Base-by-base conservation (phyloP, 148 eudicot species). In the Camellia granthamiana region DNA sequence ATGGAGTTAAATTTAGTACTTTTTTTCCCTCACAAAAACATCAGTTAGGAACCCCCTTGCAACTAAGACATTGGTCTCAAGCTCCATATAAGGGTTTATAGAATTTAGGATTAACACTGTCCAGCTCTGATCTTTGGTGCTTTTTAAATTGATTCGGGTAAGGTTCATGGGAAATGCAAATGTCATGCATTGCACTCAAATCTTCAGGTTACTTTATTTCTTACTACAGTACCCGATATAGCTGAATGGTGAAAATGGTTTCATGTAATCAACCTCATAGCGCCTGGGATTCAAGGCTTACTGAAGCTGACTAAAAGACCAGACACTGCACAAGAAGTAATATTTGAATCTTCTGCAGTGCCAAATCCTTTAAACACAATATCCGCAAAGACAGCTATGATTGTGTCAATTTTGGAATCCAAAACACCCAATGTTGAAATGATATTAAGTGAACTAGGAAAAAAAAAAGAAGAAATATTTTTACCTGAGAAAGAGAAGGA, bases 401-500 rank as follows among this genome's bases (percentile, higher is more conserved):
- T 15, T 44, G 41, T 19, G 3, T 51, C 51, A 54, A 9, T 21
- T 71, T 54, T 12, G 8, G 13, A 3, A 58, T 56, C 21, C 15
- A 41, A 30, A 41, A 38, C 23, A 3, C 14, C 14, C 12, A 74
- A 56, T 30, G 14, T 23, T 75, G 51, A 8, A 64, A 23, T 9
- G 18, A 72, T 15, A 19, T 77, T 65, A 54, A 18, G 12, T 19
- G 69, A 15, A 51, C 52, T 60, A 5, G 11, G 6, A n/a, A 41
- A 66, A 11, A n/a, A 15, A 10, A 10, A 52, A 42, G 21, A 30
- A 30, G 38, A 30, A 30, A 30, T 66, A 72, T 30, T 77, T 66
- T 69, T 55, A 96, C 99, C 99, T 92, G 87, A 82, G 99, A 89
- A 75, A 96, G 92, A 14, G 92, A 81, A 64, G 97, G 92, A 87